These are phyloP conservation scores for Lasiosphaeria hispida DNA, from an alignment of 495 filamentous ascomycete genomes.

Conservation along the genomic window DNA sequence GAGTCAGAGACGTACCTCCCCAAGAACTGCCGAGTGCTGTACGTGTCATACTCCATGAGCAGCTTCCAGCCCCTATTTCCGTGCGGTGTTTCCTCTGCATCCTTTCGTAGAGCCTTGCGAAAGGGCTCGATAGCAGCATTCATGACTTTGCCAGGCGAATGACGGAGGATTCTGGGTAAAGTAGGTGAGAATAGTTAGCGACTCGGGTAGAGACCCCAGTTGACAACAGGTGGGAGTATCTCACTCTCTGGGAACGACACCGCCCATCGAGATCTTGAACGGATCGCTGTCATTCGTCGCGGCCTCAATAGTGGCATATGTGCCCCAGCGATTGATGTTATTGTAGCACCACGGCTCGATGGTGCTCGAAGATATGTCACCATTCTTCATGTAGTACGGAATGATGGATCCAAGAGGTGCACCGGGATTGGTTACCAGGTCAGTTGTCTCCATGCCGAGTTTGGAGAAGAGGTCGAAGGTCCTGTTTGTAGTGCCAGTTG, in stretches of 20 bases:
- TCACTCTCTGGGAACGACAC: background rate
- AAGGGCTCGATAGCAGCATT: background rate
- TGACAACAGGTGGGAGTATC: background rate
- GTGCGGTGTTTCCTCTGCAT: background rate
- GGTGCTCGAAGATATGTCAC: background rate
- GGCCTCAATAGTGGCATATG: background rate
- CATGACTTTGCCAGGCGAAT: background rate
- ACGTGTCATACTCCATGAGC: background rate
- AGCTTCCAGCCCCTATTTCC: constrained; percentile 1
- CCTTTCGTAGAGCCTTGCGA: background rate
- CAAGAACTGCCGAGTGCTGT: background rate
- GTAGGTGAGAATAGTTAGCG: too few relatives aligned
- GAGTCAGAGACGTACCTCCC: too few relatives aligned
- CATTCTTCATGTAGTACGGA: background rate
- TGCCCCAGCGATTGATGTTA: background rate
- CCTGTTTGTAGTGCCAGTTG: constrained; percentile 24
- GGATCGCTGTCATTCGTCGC: background rate
- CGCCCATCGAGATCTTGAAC: background rate
- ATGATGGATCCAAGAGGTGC: background rate
- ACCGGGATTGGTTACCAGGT: too few relatives aligned
- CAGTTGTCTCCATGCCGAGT: background rate
- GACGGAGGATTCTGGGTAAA: too few relatives aligned
- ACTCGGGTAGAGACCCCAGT: too few relatives aligned
- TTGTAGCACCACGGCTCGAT: constrained; percentile 2
- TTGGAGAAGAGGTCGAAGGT: constrained; percentile 10